Percentiles rank a stretch among this genome's conserved stretches.
Conservation (phyloP, 1,284 basidiomycete genomes). For the Irpex sp. region DNA sequence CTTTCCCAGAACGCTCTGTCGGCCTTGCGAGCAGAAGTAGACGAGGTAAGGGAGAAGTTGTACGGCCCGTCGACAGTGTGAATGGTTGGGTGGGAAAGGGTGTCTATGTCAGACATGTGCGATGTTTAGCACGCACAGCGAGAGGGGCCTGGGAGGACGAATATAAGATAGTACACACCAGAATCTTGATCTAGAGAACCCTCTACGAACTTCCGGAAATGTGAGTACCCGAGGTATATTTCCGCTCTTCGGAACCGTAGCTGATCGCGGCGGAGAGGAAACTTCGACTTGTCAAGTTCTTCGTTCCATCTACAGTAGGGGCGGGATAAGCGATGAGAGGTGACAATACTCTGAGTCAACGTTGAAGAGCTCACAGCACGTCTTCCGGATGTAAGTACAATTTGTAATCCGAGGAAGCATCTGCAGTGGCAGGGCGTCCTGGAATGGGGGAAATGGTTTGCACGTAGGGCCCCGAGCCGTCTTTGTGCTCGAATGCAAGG, state of each 20-base stretch:
- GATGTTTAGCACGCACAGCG: background rate
- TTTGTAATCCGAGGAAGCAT: constrained; percentile 12
- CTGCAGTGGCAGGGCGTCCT: constrained; percentile 13
- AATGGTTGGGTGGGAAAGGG: background rate
- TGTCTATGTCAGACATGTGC: background rate
- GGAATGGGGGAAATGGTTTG: constrained; percentile 25
- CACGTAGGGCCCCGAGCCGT: constrained; percentile 59
- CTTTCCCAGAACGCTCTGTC: constrained; percentile 16
- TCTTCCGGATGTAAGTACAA: constrained; percentile 22
- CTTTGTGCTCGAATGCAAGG: constrained; percentile 71
- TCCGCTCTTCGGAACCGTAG: constrained; percentile 61
- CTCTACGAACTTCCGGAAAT: constrained; percentile 14
- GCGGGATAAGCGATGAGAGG: background rate
- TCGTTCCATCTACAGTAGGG: constrained; percentile 7
- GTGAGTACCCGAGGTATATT: constrained; percentile 50
- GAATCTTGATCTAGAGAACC: background rate
- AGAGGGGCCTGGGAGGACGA: background rate
- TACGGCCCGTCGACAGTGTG: constrained; percentile 16
- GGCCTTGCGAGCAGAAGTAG: constrained; percentile 5
- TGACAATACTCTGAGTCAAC: background rate
- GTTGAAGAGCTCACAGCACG: constrained; percentile 16
- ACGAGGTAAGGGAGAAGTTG: constrained; percentile 7
- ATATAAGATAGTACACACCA: background rate
- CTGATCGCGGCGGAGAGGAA: constrained; percentile 49
- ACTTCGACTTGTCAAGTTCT: constrained; percentile 2